Percentiles rank a stretch among this genome's conserved stretches.
Conservation (phyloP, 371 early-diverging fungal genomes). For the Umbelopsis sp. region DNA sequence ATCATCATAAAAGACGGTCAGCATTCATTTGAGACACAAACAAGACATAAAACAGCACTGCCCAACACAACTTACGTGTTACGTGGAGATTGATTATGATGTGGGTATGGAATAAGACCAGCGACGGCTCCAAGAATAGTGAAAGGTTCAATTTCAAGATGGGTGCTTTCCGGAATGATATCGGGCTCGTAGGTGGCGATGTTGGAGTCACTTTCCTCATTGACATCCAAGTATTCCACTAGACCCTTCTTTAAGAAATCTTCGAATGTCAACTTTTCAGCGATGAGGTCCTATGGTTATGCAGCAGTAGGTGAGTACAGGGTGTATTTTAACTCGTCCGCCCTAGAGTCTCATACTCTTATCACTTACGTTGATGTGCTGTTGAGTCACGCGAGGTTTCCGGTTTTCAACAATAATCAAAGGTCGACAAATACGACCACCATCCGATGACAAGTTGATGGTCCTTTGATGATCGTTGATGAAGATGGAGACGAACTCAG, state of each 20-base stretch:
- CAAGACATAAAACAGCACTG: background rate
- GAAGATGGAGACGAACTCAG: constrained; percentile 94
- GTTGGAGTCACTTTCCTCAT: constrained; percentile 97
- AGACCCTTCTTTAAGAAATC: constrained; percentile 93
- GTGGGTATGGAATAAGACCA: constrained; percentile 99
- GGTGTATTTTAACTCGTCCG: too few species aligned
- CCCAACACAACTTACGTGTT: constrained; percentile 79
- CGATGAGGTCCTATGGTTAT: constrained; percentile 46
- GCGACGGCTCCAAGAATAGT: constrained; percentile 98
- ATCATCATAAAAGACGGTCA: background rate
- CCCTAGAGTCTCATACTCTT: too few species aligned
- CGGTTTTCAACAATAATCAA: constrained; percentile 95
- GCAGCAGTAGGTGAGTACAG: constrained; percentile 8
- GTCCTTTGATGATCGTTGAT: constrained; percentile 83
- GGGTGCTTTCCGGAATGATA: constrained; percentile 87
- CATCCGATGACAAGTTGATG: constrained; percentile 96
- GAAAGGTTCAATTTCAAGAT: constrained; percentile 98
- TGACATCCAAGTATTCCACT: constrained; percentile 99
- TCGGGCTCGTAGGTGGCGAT: constrained; percentile 93
- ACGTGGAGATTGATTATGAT: constrained; percentile 99
- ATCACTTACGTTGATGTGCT: constrained; percentile 66
- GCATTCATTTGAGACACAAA: background rate
- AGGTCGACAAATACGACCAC: constrained; percentile 98
- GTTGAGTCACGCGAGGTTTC: constrained; percentile 68
- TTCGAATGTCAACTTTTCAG: constrained; percentile 79